Conservation (phyloP, 2,329 filamentous ascomycete species). For the Stagonosporopsis cucurbitacearum region DNA sequence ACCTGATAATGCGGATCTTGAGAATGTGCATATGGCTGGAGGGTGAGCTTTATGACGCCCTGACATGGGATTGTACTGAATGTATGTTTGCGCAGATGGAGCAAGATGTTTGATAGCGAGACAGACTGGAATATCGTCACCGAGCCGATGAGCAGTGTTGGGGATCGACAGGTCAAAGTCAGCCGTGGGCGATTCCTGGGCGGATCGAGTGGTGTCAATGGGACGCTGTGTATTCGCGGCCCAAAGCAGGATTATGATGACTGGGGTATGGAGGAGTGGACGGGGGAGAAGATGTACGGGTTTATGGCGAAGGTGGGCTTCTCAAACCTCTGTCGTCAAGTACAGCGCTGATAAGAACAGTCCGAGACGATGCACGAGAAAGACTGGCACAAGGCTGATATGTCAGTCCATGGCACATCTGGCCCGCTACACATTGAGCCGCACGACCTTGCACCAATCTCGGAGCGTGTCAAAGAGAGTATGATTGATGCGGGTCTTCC, state of each 20-base stretch:
- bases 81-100: slow-evolving; percentile 46
- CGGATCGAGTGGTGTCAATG: slow-evolving; percentile 59
- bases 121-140: slow-evolving; percentile 61
- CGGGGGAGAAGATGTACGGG: slow-evolving; percentile 62
- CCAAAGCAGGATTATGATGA: slow-evolving; percentile 61
- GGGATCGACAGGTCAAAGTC: slow-evolving; percentile 55
- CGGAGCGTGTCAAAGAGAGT: slow-evolving; percentile 61
- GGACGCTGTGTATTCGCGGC: slow-evolving; percentile 58
- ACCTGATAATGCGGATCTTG: slow-evolving; percentile 53
- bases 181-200: slow-evolving; percentile 60
- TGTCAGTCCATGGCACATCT: slow-evolving; percentile 52
- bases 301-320: slow-evolving; percentile 60
- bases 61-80: not conserved
- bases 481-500: slow-evolving; percentile 62
- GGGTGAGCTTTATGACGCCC: slow-evolving; percentile 40
- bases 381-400: slow-evolving; percentile 61
- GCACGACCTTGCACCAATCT: slow-evolving; percentile 66
- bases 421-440: slow-evolving; percentile 64
- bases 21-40: slow-evolving; percentile 60
- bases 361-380: slow-evolving; percentile 66
- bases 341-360: slow-evolving; percentile 12
- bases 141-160: slow-evolving; percentile 49
- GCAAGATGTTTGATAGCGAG: slow-evolving; percentile 56
- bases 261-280: slow-evolving; percentile 63
- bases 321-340: rapidly evolving